Base-by-base conservation (phyloP, 371 early-diverging fungal species). In the Chytridium lagenaria region DNA sequence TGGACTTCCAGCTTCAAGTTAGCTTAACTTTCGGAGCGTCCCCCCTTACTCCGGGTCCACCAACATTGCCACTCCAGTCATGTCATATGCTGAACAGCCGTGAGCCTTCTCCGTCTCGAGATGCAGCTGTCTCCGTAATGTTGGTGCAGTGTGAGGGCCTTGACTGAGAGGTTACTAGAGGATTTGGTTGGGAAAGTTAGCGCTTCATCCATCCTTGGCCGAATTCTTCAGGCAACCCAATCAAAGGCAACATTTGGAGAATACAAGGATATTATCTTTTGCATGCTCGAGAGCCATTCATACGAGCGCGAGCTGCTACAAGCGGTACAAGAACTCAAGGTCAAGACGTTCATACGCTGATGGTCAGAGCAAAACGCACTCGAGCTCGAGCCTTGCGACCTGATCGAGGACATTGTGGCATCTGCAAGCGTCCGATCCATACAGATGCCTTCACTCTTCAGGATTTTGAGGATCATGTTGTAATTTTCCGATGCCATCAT, bases 281-380 rank as follows among this genome's bases (percentile, higher is more conserved):
- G 90, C 26, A 91, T 93, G 90, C 81, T 93, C 37, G 91, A 92
- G 61, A 89, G 90, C 19, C 91, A 91, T 77, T 86, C 88, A 72
- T 92, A 91, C 66, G 92, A 92, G 78, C 89, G 91, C 1, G 89
- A 92, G 74, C 70, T 92, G 50, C 74, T 91, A 50, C 85, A 87
- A 50, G 88, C 92, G 84, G 91, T n/a, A 90, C 87, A 61, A 87
- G 89, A 34, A 75, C 79, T 28, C 37, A 76, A 1, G 37, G 72
- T 22, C n/a, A 44, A 26, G 83, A 83, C 37, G 74, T 77, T 1
- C 71, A 79, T 55, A 30, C 26, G 16, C 59, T 76, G 19, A 34
- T 76, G 22, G 67, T 22, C 12, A 40, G 39, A 12, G 64, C 59
- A 28, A 52, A 59, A 19, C 15, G 26, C 23, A 36, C 57, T 2